A percentile compares a stretch with the other conserved stretches of the same genome.
Evolutionary conservation across 2,329 filamentous ascomycete species (phyloP).

Genomic region (Nemania sp.): DNA sequence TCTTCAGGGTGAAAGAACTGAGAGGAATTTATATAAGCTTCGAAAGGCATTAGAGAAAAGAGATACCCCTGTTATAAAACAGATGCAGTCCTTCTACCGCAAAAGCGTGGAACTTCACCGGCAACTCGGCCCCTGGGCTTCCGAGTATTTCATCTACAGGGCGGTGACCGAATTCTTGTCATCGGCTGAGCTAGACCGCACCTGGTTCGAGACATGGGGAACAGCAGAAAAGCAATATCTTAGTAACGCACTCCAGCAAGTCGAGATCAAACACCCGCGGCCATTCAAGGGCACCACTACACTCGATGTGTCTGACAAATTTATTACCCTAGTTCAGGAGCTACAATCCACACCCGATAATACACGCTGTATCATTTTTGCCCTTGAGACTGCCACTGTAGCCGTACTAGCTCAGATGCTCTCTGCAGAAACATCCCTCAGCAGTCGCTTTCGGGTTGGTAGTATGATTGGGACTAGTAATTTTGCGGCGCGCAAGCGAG

Average conservation of each 20-base stretch:
- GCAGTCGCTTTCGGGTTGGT: constrained; percentile 62
- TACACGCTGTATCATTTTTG: constrained; percentile 75
- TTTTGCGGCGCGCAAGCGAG: constrained; percentile 51
- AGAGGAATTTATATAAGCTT: constrained; percentile 56
- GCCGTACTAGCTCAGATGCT: constrained; percentile 70
- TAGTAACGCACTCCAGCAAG: constrained; percentile 56
- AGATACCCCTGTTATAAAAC: constrained; percentile 65
- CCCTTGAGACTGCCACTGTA: constrained; percentile 70
- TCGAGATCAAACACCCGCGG: constrained; percentile 47
- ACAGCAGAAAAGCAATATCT: constrained; percentile 69
- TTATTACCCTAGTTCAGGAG: constrained; percentile 63
- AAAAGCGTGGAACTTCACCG: constrained; percentile 63
- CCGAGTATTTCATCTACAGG: constrained; percentile 71
- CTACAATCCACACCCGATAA: constrained; percentile 59
- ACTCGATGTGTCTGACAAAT: constrained; percentile 67
- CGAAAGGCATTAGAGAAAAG: constrained; percentile 55
- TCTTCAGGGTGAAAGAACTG: constrained; percentile 58
- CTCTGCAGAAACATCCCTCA: constrained; percentile 61
- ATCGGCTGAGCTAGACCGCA: constrained; percentile 44
- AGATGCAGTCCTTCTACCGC: constrained; percentile 67
- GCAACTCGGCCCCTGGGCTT: constrained; percentile 76
- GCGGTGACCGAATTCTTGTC: constrained; percentile 56
- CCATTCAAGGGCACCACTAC: constrained; percentile 38
- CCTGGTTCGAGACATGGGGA: constrained; percentile 56
- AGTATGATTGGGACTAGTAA: constrained; percentile 67